These are phyloP conservation scores for Fusarium annulatum DNA, from an alignment of 2,329 filamentous ascomycete genomes.

Conservation along the genomic window DNA sequence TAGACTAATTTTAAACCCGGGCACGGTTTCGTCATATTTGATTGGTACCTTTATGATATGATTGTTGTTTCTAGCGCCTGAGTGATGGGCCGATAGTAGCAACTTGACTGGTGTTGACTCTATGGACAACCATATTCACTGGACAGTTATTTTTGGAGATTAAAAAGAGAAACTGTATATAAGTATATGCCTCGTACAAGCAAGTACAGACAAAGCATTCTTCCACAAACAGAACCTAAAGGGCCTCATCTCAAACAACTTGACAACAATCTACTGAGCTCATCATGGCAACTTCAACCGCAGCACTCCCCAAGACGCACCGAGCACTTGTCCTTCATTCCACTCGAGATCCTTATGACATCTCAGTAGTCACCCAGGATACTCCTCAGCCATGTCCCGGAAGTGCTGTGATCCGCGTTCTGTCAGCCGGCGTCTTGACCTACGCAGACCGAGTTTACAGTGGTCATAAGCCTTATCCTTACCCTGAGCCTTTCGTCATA, in stretches of 20 bases:
- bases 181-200: background rate
- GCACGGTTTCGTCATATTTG: fast-evolving
- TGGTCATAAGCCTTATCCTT: background rate
- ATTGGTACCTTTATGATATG: background rate
- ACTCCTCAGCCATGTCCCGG: background rate
- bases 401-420: background rate
- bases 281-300: background rate
- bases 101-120: background rate
- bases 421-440: background rate
- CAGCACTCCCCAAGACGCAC: background rate
- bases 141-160: background rate
- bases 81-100: background rate
- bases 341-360: background rate
- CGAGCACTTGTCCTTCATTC: background rate
- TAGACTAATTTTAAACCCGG: background rate
- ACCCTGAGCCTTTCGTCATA: constrained; percentile 3
- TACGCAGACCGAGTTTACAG: constrained; percentile 5
- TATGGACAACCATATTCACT: too few relatives aligned
- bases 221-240: fast-evolving
- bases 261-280: background rate
- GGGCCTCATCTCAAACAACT: background rate
- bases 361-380: background rate
- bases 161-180: background rate
- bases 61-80: background rate
- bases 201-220: fast-evolving